Conservation (phyloP, 768 basidiomycete species). For the Agrocybe praecox region DNA sequence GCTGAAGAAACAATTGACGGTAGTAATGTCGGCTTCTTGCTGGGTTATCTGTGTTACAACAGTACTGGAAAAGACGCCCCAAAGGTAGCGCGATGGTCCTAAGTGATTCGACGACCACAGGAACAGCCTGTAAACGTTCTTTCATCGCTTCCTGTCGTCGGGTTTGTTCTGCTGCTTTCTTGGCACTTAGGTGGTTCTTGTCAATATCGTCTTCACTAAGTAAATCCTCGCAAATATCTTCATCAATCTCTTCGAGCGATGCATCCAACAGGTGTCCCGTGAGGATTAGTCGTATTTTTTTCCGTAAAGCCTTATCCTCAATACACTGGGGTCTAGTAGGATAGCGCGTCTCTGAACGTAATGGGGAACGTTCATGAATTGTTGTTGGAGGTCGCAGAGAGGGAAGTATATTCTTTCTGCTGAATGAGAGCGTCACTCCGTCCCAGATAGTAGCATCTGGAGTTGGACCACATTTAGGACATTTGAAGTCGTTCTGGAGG, state of each 20-base stretch:
- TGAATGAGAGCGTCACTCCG: constrained; percentile 33
- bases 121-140: too few species aligned
- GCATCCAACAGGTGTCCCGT: too few species aligned
- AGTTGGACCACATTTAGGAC: constrained; percentile 25
- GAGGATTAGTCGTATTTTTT: not conserved
- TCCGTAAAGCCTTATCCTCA: not conserved
- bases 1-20: not conserved
- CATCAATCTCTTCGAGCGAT: too few species aligned
- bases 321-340: constrained; percentile 2
- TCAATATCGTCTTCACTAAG: too few species aligned
- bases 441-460: constrained; percentile 34
- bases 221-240: too few species aligned
- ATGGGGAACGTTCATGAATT: constrained; percentile 6
- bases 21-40: too few species aligned
- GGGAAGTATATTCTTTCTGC: constrained; percentile 23
- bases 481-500: constrained; percentile 1
- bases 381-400: constrained; percentile 29
- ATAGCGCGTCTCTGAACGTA: not conserved
- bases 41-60: not conserved
- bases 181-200: too few species aligned
- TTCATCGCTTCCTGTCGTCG: too few species aligned
- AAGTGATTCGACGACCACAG: too few species aligned
- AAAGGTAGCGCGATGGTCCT: not conserved
- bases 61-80: not conserved
- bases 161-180: too few species aligned